Percentiles rank a stretch among this genome's conserved stretches.
These are phyloP conservation scores for Chlorella sp. DNA, from an alignment of 139 green algal genomes.

Conservation along the genomic window DNA sequence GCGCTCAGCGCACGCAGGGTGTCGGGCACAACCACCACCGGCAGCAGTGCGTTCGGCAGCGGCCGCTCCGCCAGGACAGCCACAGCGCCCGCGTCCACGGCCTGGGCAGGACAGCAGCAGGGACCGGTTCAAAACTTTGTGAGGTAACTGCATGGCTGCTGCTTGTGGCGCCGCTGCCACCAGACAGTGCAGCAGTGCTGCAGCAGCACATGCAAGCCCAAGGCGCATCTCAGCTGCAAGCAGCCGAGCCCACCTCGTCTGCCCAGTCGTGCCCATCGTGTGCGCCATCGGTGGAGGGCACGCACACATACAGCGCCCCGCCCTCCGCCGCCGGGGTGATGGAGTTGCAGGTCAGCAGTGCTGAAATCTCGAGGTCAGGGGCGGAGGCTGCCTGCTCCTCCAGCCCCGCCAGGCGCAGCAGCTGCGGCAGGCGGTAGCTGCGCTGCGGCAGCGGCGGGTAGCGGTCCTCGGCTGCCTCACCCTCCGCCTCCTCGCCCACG, in stretches of 20 bases:
- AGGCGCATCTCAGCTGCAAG: too few species aligned
- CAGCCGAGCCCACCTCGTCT: constrained; percentile 1
- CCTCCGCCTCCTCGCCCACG: background rate
- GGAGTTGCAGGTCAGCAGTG: constrained; percentile 52
- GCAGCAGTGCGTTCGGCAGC: constrained; percentile 32
- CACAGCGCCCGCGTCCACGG: constrained; percentile 26
- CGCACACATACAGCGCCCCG: constrained; percentile 46
- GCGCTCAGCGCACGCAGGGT: constrained; percentile 11
- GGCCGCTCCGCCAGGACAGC: constrained; percentile 35
- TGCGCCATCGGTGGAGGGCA: constrained; percentile 27
- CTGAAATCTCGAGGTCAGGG: constrained; percentile 32
- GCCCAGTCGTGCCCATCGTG: constrained; percentile 39
- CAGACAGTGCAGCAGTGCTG: too few species aligned
- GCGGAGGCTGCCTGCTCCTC: constrained; percentile 45
- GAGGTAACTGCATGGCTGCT: too few species aligned
- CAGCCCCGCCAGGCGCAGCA: constrained; percentile 63
- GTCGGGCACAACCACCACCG: constrained; percentile 53
- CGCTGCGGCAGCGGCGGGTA: constrained; percentile 52
- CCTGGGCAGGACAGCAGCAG: too few species aligned
- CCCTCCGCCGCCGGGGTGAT: background rate
- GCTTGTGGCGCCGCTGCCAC: too few species aligned
- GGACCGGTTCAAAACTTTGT: too few species aligned
- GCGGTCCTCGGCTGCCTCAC: background rate
- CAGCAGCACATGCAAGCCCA: too few species aligned
- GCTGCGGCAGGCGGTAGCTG: constrained; percentile 54